Percentiles rank a stretch among this genome's conserved stretches.
Evolutionary conservation across 1,139 yeast species (phyloP).

Genomic region (Kodamaea fungicola): DNA sequence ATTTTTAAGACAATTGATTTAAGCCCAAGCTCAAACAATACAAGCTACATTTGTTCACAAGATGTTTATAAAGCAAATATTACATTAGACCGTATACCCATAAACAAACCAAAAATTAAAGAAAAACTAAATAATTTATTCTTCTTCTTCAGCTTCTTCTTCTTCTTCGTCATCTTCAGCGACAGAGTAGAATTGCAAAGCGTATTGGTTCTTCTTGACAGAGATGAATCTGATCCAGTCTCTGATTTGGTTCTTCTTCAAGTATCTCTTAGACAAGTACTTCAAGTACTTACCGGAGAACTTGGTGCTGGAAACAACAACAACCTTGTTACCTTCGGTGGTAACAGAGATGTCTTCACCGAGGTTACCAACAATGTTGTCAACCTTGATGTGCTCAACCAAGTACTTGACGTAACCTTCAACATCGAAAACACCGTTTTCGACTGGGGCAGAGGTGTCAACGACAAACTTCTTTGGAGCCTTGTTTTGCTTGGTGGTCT

Average conservation of each 20-base stretch:
- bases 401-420: slow-evolving; percentile 97
- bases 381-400: slow-evolving; percentile 99
- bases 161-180: slow-evolving; percentile 94
- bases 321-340: slow-evolving; percentile 80
- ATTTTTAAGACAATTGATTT: no score
- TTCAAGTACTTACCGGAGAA: slow-evolving; percentile 99
- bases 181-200: slow-evolving; percentile 99
- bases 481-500: slow-evolving; percentile 79
- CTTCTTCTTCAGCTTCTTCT: slow-evolving; percentile 51
- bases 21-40: no score
- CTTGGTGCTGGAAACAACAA: slow-evolving; percentile 87
- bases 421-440: slow-evolving; percentile 96
- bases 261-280: slow-evolving; percentile 99
- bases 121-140: neutral
- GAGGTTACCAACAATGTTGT: slow-evolving; percentile 93
- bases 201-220: slow-evolving; percentile 93
- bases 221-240: slow-evolving; percentile 99
- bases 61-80: neutral
- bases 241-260: slow-evolving; percentile 99
- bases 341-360: slow-evolving; percentile 91
- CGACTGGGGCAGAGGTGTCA: slow-evolving; percentile 97
- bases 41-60: no score
- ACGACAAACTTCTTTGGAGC: slow-evolving; percentile 89
- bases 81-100: neutral
- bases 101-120: neutral